phyloP scores from a whole-genome alignment of 192 early-diverging fungal genomes.

The Podila clonocystis region DNA sequence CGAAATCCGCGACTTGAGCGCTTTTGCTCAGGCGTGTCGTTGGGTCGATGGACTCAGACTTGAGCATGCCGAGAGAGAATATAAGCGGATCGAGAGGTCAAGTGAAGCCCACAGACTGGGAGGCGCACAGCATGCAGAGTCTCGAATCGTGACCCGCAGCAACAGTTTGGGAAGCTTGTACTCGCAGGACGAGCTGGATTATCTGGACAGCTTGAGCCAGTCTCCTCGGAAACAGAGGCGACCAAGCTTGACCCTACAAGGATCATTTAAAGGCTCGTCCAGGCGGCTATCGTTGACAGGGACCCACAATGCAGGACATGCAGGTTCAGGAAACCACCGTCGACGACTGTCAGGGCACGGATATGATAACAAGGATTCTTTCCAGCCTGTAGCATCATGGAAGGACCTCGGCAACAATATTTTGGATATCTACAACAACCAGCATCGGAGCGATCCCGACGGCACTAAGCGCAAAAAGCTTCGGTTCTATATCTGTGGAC shows the following conservation, averaged over 20 bases:
- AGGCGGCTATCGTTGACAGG: slow-evolving; percentile 20
- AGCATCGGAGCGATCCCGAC: slow-evolving; percentile 28
- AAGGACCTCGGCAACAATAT: slow-evolving; percentile 38
- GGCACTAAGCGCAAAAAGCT: slow-evolving; percentile 50
- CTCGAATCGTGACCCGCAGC: slow-evolving; percentile 12
- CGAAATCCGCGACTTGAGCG: slow-evolving; percentile 49
- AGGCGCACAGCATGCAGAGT: neutral
- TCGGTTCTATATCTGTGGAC: slow-evolving; percentile 61
- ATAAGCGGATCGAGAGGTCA: slow-evolving; percentile 14
- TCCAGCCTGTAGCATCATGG: slow-evolving; percentile 28
- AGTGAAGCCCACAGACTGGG: neutral
- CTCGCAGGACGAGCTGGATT: slow-evolving; percentile 25
- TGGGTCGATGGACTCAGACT: slow-evolving; percentile 48
- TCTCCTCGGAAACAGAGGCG: neutral
- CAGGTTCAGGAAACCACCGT: slow-evolving; percentile 10
- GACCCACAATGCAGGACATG: slow-evolving; percentile 2
- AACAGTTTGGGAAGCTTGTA: slow-evolving; percentile 22
- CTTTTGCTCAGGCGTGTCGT: slow-evolving; percentile 56
- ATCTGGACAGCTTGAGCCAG: slow-evolving; percentile 4
- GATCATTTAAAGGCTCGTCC: slow-evolving; percentile 10
- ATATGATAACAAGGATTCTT: slow-evolving; percentile 22
- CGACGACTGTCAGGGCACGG: slow-evolving; percentile 15
- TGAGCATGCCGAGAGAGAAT: slow-evolving; percentile 46
- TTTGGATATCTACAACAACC: slow-evolving; percentile 49
- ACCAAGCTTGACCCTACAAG: slow-evolving; percentile 3